Evolutionary conservation across 192 early-diverging fungal genomes (phyloP), one percentile per base, ranked within the genome.

Genomic region (Coemansia sp.): DNA sequence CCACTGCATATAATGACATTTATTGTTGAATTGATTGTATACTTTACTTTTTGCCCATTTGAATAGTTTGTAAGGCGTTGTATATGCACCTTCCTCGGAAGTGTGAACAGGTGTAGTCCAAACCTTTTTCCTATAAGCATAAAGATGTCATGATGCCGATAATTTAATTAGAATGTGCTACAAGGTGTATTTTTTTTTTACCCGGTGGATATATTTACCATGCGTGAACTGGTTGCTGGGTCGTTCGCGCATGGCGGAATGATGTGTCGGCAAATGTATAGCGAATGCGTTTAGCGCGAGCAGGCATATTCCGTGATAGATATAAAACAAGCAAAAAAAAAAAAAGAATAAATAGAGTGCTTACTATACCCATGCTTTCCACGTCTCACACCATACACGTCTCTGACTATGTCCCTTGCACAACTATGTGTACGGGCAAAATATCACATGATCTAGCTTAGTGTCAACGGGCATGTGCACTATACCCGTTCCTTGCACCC

Each of bases 41-140:
- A 59, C 55, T 73, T 63, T 75, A 80, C 78, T 76, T 46, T 76
- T 81, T 17, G 68, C 50, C 78, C 78, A 81, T 34, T 76, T 81
- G 66, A 67, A 73, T 23, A 73, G 27, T 41, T 67, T 72, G 64
- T 67, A 67, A 5, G 78, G 31, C 27, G 69, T n/a, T 31, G 55
- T 31, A 17, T 19, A 46, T 15, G 29, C 48, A 31, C 42, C 44
- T 5, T 74, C 68, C 21, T 70, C 66, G 59, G 21, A 51, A 55
- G 67, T 10, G 36, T 25, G 29, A 11, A 58, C 25, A 11, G 73
- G 78, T 44, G 70, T 41, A 32, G 63, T 32, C 78, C 78, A 81
- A 21, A 45, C 29, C 41, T 59, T 72, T 9, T 66, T 72, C 78
- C 74, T 76, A 76, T 9, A 50, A n/a, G 4, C 15, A 15, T 3